phyloP scores from a whole-genome alignment of 495 filamentous ascomycete genomes.

The Cladorrhinum samala region DNA sequence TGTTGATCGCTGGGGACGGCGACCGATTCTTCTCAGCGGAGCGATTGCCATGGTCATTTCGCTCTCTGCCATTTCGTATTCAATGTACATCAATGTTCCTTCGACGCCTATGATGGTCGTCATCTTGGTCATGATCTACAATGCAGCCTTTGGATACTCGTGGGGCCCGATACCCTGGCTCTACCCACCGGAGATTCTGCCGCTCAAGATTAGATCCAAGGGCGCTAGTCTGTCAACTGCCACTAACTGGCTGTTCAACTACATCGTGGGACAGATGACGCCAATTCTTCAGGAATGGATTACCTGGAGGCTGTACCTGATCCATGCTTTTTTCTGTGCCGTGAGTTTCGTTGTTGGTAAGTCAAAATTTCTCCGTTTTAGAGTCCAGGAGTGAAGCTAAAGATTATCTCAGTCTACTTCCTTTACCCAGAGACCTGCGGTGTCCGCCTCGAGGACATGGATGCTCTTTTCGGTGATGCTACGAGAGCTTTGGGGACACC shows the following conservation, averaged over 20 bases:
- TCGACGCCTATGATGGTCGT: slow-evolving; percentile 81
- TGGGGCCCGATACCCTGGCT: slow-evolving; percentile 99
- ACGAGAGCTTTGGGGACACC: slow-evolving; percentile 60
- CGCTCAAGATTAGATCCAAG: slow-evolving; percentile 94
- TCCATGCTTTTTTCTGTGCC: slow-evolving; percentile 97
- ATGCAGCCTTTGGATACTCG: slow-evolving; percentile 95
- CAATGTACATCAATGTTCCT: slow-evolving; percentile 77
- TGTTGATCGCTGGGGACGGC: slow-evolving; percentile 87
- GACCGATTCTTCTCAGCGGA: slow-evolving; percentile 83
- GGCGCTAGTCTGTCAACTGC: slow-evolving; percentile 95
- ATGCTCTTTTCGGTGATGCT: slow-evolving; percentile 81
- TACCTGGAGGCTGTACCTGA: slow-evolving; percentile 84
- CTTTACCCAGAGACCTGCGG: slow-evolving; percentile 95
- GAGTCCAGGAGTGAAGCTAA: not conserved
- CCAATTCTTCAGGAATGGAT: slow-evolving; percentile 87
- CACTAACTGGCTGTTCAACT: slow-evolving; percentile 97
- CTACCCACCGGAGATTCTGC: slow-evolving; percentile 95
- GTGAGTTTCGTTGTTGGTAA: slow-evolving; percentile 93
- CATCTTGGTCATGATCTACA: slow-evolving; percentile 95
- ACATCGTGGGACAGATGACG: slow-evolving; percentile 91
- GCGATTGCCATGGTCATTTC: slow-evolving; percentile 87
- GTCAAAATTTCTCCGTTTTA: slow-evolving; percentile 28
- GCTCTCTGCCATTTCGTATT: slow-evolving; percentile 90
- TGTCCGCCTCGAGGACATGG: slow-evolving; percentile 94
- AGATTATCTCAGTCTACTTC: slow-evolving; percentile 69